These are phyloP conservation scores for Talaromyces islandicus DNA, from an alignment of 2,329 filamentous ascomycete genomes.

Conservation along the genomic window DNA sequence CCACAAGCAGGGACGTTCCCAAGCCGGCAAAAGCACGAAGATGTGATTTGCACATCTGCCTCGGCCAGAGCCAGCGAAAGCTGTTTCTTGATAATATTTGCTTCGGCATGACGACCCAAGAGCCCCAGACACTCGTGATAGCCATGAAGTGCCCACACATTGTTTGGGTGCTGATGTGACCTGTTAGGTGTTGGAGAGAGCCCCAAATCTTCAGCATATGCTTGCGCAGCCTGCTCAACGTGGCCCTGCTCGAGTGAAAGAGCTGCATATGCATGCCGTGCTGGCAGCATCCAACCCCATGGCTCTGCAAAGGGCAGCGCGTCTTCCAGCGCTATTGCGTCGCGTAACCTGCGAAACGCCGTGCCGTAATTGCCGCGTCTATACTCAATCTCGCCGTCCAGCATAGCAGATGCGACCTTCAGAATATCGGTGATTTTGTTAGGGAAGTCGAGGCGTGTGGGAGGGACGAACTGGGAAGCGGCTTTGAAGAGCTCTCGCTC, in stretches of 20 bases:
- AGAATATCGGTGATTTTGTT: conserved; percentile 59
- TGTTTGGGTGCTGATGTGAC: conserved; percentile 56
- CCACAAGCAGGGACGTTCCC: background rate
- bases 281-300: conserved; percentile 66
- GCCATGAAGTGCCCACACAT: conserved; percentile 67
- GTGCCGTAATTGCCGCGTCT: conserved; percentile 49
- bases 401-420: conserved; percentile 51
- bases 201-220: conserved; percentile 55
- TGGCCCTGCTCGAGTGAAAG: conserved; percentile 56
- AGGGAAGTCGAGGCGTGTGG: conserved; percentile 58
- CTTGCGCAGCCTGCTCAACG: conserved; percentile 43
- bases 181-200: conserved; percentile 35
- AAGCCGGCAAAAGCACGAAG: conserved; percentile 48
- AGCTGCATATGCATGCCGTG: conserved; percentile 58
- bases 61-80: conserved; percentile 45
- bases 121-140: conserved; percentile 60
- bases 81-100: conserved; percentile 35
- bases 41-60: conserved; percentile 51
- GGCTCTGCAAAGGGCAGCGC: conserved; percentile 59
- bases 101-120: conserved; percentile 35
- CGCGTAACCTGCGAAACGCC: conserved; percentile 52
- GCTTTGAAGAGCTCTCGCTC: conserved; percentile 46
- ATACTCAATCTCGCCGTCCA: conserved; percentile 61
- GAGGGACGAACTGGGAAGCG: conserved; percentile 47
- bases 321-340: conserved; percentile 53